A percentile compares a stretch with the other conserved stretches of the same genome.
phyloP scores from a whole-genome alignment of 2,329 filamentous ascomycete genomes.

The Fusarium nematophilum region DNA sequence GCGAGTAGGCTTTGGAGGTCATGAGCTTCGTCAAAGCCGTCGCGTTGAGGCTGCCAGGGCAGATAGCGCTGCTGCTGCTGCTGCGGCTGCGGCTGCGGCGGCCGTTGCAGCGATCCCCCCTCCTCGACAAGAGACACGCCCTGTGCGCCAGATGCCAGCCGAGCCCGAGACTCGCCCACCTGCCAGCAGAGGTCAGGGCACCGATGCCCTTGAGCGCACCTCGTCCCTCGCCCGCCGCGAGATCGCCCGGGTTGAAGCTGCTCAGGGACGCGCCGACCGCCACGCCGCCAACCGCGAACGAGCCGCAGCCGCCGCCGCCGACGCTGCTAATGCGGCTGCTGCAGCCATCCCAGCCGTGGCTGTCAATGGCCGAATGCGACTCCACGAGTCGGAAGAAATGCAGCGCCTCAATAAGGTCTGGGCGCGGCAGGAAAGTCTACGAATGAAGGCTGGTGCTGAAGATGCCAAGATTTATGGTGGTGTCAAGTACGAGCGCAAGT shows the following conservation, averaged over 20 bases:
- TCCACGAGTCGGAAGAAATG: constrained; percentile 62
- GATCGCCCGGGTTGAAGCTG: constrained; percentile 62
- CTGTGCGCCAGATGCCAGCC: constrained; percentile 43
- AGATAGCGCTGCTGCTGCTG: constrained; percentile 15
- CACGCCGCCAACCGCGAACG: constrained; percentile 58
- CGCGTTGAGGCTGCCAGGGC: constrained; percentile 51
- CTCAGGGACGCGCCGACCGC: constrained; percentile 62
- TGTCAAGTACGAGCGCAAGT: constrained; percentile 72
- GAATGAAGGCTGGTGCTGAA: constrained; percentile 56
- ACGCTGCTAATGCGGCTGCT: constrained; percentile 47
- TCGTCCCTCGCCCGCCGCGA: constrained; percentile 63
- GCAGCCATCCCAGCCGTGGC: constrained; percentile 38
- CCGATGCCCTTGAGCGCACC: constrained; percentile 57
- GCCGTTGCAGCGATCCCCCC: too few relatives aligned
- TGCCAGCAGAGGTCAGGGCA: constrained; percentile 39
- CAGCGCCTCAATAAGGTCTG: constrained; percentile 67
- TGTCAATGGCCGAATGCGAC: constrained; percentile 47
- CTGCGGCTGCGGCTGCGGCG: too few relatives aligned
- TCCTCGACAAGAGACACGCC: constrained; percentile 37
- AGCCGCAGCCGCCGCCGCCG: constrained; percentile 47
- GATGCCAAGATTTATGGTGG: constrained; percentile 69
- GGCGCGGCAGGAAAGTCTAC: constrained; percentile 63
- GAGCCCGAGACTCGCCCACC: constrained; percentile 35
- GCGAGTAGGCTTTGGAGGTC: constrained; percentile 43
- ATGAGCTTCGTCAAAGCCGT: constrained; percentile 58